A percentile compares a stretch with the other conserved stretches of the same genome.
phyloP scores from a whole-genome alignment of 352 stramenopile genomes.

The Phytopythium aichiense region DNA sequence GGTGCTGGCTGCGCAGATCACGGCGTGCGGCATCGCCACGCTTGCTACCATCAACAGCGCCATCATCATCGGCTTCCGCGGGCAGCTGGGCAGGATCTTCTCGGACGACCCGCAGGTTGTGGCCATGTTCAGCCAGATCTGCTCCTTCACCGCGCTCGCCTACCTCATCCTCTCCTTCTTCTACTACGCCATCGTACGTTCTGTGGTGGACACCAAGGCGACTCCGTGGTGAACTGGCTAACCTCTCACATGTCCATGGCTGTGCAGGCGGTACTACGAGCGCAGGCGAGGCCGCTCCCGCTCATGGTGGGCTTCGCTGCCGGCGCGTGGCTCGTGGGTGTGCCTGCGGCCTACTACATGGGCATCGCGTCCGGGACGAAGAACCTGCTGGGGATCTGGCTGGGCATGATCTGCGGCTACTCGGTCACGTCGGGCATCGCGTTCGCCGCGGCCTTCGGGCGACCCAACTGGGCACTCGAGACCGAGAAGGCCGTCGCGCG shows the following conservation, averaged over 20 bases:
- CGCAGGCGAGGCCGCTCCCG: constrained; percentile 46
- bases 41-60: constrained; percentile 40
- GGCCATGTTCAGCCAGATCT: constrained; percentile 58
- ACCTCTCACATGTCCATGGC: neutral
- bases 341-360: constrained; percentile 69
- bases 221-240: neutral
- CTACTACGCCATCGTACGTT: constrained; percentile 68
- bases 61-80: constrained; percentile 39
- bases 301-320: constrained; percentile 52
- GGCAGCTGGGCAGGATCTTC: constrained; percentile 62
- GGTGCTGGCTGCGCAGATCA: constrained; percentile 50
- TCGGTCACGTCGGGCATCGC: constrained; percentile 63
- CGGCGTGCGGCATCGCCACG: constrained; percentile 35
- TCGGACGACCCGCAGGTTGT: constrained; percentile 62
- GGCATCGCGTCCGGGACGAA: constrained; percentile 29
- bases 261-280: constrained; percentile 58
- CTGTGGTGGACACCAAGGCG: no score
- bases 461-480: constrained; percentile 57
- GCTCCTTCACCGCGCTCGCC: constrained; percentile 41
- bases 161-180: constrained; percentile 81
- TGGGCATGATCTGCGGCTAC: constrained; percentile 66
- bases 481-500: constrained; percentile 45
- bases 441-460: constrained; percentile 53
- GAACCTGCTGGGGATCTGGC: constrained; percentile 66
- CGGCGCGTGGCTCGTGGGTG: constrained; percentile 72